Base-by-base conservation (phyloP, 106 monocot genomes). In the Phalaenopsis equestris region DNA sequence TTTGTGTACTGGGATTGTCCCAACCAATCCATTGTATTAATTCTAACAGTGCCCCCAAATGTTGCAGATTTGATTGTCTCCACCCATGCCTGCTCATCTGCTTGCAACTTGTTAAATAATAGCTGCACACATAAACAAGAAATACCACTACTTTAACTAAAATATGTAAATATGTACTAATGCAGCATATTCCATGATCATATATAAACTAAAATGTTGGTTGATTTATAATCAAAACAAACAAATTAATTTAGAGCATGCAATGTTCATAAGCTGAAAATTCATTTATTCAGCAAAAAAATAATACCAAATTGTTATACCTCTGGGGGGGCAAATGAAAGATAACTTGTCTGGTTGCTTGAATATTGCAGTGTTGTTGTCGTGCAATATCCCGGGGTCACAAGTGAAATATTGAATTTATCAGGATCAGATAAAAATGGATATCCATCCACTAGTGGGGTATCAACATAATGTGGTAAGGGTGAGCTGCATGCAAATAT, bases 261-360 rank as follows among this genome's bases (percentile, higher is more conserved):
- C 12, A 52, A 52, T 52, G 52, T 12, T 52, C 24, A 65, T n/a
- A 72, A 72, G 16, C 30, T 72, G 72, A 39, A 72, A 72, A 4
- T 72, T 0, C 23, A 70, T 37, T 70, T 70, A 12, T 9, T 30
- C 2, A 36, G 68, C 39, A 72, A 72, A 72, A 39, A 10, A 10
- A 2, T 21, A 15, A 72, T 14, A 16, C 15, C 8, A 56, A 38
- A 78, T 30, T 38, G 18, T 4, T 77, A 83, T 86, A 94, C 96
- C 94, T 97, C 97, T 36, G 97, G 94, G 55, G 97, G 97, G 18
- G 97, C 87, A 90, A 94, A 97, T 38, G 94, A 97, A 68, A 94
- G 94, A 84, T 97, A 97, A 85, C 94, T 94, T 36, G 94, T 90
- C 56, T 92, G 92, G 78, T 96, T 92, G 84, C 92, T 94, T 30